phyloP scores from a whole-genome alignment of 176 grass and related monocot species.

The Oryza australiensis region DNA sequence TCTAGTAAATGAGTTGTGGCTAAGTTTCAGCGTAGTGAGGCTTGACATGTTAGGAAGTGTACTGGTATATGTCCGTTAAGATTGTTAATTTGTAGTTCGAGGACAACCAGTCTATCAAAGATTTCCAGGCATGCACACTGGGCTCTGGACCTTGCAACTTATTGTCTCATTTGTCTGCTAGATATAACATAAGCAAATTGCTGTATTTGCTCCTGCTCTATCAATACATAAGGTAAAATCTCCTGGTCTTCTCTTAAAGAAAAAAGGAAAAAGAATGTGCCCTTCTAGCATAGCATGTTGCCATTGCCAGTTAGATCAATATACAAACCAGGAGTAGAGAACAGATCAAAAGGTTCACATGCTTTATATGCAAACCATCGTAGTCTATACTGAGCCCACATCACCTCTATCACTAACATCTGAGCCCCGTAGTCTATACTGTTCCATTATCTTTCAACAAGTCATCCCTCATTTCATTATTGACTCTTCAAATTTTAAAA shows the following conservation, averaged over 20 bases:
- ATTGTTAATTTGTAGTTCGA: conserved; percentile 45
- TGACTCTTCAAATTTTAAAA: too few species aligned
- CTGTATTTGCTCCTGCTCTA: conserved; percentile 5
- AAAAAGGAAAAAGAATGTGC: not conserved
- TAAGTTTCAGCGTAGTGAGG: conserved; percentile 33
- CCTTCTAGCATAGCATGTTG: conserved; percentile 11
- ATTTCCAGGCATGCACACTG: conserved; percentile 14
- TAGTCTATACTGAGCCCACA: too few species aligned
- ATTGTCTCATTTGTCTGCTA: conserved; percentile 48
- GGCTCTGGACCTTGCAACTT: conserved; percentile 31
- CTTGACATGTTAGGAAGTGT: conserved; percentile 25
- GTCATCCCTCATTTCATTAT: too few species aligned
- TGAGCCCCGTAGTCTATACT: too few species aligned
- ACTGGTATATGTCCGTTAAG: conserved; percentile 38
- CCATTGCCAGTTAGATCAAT: conserved; percentile 46
- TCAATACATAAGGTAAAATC: too few species aligned
- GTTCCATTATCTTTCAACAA: too few species aligned
- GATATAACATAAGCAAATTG: conserved; percentile 44
- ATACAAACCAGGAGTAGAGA: not conserved
- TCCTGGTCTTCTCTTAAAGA: too few species aligned
- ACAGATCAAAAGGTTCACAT: conserved; percentile 3
- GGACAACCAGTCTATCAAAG: conserved; percentile 35
- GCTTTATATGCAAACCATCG: not conserved
- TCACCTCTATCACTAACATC: too few species aligned
- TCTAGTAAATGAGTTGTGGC: too few species aligned